Evolutionary conservation across 139 green algal genomes (phyloP), one percentile per base, ranked within the genome.

Genomic region (Tetradesmus lagerheimii): DNA sequence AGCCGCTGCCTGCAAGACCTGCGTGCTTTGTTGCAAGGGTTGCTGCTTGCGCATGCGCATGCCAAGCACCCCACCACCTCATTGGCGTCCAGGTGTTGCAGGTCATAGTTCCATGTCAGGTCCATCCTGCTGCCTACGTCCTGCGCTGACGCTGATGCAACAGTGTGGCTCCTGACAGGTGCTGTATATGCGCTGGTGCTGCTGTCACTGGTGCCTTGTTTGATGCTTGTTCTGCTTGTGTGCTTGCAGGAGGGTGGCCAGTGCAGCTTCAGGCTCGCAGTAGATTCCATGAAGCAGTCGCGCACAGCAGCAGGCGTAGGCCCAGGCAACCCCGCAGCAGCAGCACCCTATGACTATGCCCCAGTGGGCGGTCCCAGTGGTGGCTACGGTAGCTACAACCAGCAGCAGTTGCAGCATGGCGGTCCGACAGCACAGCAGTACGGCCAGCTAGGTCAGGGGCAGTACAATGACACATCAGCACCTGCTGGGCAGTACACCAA

Each of bases 171-270:
- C 11, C 14, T 18, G 45, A 12, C 45, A 57, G 45, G 45, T 57
- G 45, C 14, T 57, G 45, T 12, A 57, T 0, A 18, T 57, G 45
- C 16, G 2, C 1, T 31, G 20, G 2, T 31, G 12, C 50, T 64
- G 50, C 2, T 71, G 3, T 31, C 23, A n/a, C 14, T 71, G 23
- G 1, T 31, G 1, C 57, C 25, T 71, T 6, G 0, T 71, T 20
- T 31, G 31, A 71, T 25, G 15, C 18, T 66, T 1, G 15, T 25
- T 5, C 53, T 1, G 45, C 45, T 57, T 2, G 0, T 12, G 25
- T 71, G 57, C 57, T 71, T 71, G 57, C 80, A 86, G 80, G 80
- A 86, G 23, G 80, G 45, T 12, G 80, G 39, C 4, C 80, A 74
- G 45, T 86, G 80, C 37, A 34, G 80, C 15, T 86, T 74, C 80